Percentiles rank a stretch among this genome's conserved stretches.
Conservation (phyloP, 441 rosid species). For the Mallotus repandus region DNA sequence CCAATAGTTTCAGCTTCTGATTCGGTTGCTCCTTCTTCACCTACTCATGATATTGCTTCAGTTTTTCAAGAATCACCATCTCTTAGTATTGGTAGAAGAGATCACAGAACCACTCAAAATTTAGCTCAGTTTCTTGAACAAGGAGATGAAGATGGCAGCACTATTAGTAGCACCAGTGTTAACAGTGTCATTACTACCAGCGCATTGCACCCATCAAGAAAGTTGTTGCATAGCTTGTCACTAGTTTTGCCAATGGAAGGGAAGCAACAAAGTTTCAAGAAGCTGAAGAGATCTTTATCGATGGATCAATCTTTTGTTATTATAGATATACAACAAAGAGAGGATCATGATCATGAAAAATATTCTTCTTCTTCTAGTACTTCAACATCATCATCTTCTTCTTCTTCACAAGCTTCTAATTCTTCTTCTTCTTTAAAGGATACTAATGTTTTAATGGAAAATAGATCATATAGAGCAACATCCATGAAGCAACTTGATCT, state of each 20-base stretch:
- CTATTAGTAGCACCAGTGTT: not conserved
- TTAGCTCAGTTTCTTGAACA: slow-evolving; percentile 6
- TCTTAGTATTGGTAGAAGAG: not conserved
- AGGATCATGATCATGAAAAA: not conserved
- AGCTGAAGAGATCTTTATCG: slow-evolving; percentile 39
- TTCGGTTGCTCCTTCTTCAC: not conserved
- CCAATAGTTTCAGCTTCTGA: slow-evolving; percentile 6
- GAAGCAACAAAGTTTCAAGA: slow-evolving; percentile 11
- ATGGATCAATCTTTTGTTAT: slow-evolving; percentile 38
- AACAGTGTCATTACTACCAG: not conserved
- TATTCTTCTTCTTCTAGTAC: not conserved
- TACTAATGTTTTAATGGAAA: not conserved
- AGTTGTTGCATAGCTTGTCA: slow-evolving; percentile 30
- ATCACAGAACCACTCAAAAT: not conserved
- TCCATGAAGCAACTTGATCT: slow-evolving; percentile 31
- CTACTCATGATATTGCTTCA: not conserved
- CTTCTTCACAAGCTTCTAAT: slow-evolving; percentile 5
- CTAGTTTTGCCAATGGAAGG: slow-evolving; percentile 25
- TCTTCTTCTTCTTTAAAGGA: slow-evolving; percentile 13
- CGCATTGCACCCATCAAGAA: slow-evolving; percentile 6
- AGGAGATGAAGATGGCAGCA: not conserved
- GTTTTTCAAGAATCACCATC: not conserved
- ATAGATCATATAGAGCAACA: slow-evolving; percentile 14
- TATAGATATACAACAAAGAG: slow-evolving; percentile 22
- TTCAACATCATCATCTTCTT: not conserved